These are phyloP conservation scores for Fonsecaea pedrosoi DNA, from an alignment of 2,329 filamentous ascomycete species.

Conservation along the genomic window DNA sequence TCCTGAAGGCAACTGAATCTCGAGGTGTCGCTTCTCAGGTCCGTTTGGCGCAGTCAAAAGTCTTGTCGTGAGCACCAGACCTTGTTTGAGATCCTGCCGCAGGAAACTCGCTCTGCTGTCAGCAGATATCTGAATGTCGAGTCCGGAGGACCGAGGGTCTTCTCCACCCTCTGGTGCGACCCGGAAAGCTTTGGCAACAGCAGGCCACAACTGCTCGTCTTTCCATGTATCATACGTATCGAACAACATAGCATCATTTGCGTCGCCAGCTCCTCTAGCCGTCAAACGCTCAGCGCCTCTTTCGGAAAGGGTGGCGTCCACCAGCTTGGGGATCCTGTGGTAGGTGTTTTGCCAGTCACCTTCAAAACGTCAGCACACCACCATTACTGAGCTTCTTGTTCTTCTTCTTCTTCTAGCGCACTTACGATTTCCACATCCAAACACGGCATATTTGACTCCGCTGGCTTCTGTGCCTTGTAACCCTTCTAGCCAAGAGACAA, in stretches of 20 bases:
- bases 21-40: constrained; percentile 67
- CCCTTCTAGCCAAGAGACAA: constrained; percentile 70
- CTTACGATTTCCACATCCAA: constrained; percentile 67
- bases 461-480: constrained; percentile 59
- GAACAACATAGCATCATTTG: too few relatives aligned
- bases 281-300: constrained; percentile 54
- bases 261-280: too few relatives aligned
- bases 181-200: too few relatives aligned
- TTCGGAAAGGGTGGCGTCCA: constrained; percentile 61
- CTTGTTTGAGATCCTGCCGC: constrained; percentile 52
- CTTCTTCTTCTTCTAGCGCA: neutral
- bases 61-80: constrained; percentile 50
- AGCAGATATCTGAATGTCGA: too few relatives aligned
- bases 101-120: too few relatives aligned
- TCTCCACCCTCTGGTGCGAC: too few relatives aligned
- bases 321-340: constrained; percentile 68
- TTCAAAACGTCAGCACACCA: constrained; percentile 6
- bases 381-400: too few relatives aligned
- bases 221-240: too few relatives aligned
- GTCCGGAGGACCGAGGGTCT: too few relatives aligned
- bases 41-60: constrained; percentile 53
- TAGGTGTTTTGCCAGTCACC: constrained; percentile 63
- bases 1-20: constrained; percentile 67
- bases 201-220: too few relatives aligned
- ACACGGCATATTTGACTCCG: constrained; percentile 69